Percentiles rank a stretch among this genome's conserved stretches.
Conservation (phyloP, 495 filamentous ascomycete species). For the Tricharina praecox region DNA sequence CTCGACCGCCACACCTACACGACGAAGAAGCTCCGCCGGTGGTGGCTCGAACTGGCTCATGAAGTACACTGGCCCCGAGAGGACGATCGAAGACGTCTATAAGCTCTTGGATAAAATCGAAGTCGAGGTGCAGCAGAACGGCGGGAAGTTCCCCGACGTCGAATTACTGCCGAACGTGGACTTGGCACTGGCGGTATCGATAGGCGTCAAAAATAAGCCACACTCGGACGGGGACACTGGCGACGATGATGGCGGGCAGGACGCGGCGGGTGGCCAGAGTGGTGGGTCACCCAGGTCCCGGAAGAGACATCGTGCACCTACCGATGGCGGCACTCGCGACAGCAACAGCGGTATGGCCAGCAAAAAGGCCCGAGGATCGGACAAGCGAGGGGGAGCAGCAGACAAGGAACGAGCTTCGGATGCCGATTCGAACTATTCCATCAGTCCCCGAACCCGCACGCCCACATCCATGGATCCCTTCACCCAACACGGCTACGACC, state of each 20-base stretch:
- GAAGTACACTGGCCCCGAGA: conserved; percentile 23
- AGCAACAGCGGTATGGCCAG: neutral
- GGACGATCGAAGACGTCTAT: conserved; percentile 24
- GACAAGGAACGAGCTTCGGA: neutral
- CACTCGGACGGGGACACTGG: neutral
- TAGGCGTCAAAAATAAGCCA: neutral
- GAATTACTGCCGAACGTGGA: conserved; percentile 26
- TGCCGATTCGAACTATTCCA: neutral
- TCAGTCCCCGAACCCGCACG: neutral
- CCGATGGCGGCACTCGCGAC: neutral
- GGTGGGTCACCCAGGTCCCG: neutral
- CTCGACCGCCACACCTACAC: conserved; percentile 6
- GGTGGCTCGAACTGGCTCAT: conserved; percentile 25
- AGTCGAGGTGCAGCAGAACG: conserved; percentile 23
- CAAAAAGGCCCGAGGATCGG: neutral
- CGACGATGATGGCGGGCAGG: neutral
- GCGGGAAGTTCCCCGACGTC: conserved; percentile 26
- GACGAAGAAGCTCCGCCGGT: conserved; percentile 18
- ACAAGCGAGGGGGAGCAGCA: neutral
- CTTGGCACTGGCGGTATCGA: neutral
- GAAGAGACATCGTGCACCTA: neutral
- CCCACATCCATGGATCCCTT: neutral
- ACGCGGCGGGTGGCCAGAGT: neutral
- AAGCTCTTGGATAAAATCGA: conserved; percentile 23
- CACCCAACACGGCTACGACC: neutral